phyloP scores from a whole-genome alignment of 176 grass and related monocot genomes.

The Metroxylon sagu region DNA sequence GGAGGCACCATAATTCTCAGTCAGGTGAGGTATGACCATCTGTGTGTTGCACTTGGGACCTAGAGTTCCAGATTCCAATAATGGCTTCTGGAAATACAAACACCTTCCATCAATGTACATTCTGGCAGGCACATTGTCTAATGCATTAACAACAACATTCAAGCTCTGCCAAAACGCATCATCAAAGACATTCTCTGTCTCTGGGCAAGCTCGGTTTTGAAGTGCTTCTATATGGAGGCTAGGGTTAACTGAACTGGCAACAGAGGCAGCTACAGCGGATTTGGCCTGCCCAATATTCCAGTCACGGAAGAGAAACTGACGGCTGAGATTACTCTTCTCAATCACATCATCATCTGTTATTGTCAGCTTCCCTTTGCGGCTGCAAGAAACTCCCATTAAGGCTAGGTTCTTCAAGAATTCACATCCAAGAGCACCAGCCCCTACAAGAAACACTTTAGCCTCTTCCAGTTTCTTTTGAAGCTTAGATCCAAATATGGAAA shows the following conservation, averaged over 20 bases:
- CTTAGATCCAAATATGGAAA: conserved; percentile 78
- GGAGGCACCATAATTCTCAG: conserved; percentile 80
- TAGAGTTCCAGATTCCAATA: conserved; percentile 66
- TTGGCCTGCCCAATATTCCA: conserved; percentile 65
- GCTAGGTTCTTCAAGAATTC: conserved; percentile 86
- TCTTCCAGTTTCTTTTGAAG: conserved; percentile 72
- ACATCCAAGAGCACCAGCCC: conserved; percentile 74
- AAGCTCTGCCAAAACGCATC: conserved; percentile 68
- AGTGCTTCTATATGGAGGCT: conserved; percentile 50
- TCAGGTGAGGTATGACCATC: conserved; percentile 72
- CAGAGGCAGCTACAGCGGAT: conserved; percentile 50
- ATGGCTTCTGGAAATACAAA: conserved; percentile 78
- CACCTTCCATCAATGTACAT: conserved; percentile 74
- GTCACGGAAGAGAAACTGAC: conserved; percentile 70
- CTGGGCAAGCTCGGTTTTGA: conserved; percentile 60
- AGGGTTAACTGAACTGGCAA: conserved; percentile 47
- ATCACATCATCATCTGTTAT: conserved; percentile 81
- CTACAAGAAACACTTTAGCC: conserved; percentile 64
- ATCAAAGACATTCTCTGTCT: conserved; percentile 69
- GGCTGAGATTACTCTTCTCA: conserved; percentile 72
- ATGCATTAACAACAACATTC: conserved; percentile 59
- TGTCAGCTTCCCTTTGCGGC: conserved; percentile 48
- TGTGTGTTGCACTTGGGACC: conserved; percentile 70
- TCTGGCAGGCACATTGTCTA: conserved; percentile 71
- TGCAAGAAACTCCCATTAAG: conserved; percentile 76